Base-by-base conservation (phyloP, 768 basidiomycete species). In the Chlorophyllum brunneum region DNA sequence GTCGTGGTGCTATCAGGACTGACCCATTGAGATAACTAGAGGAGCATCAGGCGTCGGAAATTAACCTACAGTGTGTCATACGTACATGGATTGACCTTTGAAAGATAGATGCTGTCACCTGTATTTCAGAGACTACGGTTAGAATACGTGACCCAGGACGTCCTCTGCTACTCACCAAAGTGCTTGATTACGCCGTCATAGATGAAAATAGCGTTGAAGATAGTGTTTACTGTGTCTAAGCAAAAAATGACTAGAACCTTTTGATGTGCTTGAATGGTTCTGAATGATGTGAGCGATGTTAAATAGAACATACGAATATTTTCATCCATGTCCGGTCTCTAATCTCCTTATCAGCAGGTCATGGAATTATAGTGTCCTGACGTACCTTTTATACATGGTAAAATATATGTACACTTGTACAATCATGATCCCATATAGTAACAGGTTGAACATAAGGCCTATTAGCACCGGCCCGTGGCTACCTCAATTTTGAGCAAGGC, bases 401-500 rank as follows among this genome's bases (percentile, higher is more conserved):
- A 68, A 75, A 61, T 81, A 81, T 4, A 81, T 33, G 52, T 75
- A 74, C 8, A 71, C 63, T 61, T 82, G 73, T 0, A 70, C 70
- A 41, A 75, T 70, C 72, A 77, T 77, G 38, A 79, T 73, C 1
- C 77, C 78, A 54, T 75, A 77, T 8, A 79, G 66, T 11, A 77
- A 48, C 18, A 77, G 60, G 54, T 78, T 79, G 62, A 79, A 59
- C 11, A 70, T 59, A 49, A 72, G 68, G n/a, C 76, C 77, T 38
- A 79, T 70, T 56, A 78, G 67, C 63, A 78, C 75, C 10, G 75
- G 75, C 23, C 76, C 75, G 59, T 76, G 75, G 4, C 79, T 80
- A 41, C n/a, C 51, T 29, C 27, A 56, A n/a, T n/a, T n/a, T n/a
- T n/a, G n/a, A n/a, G n/a, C n/a, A n/a, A n/a, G n/a, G n/a, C n/a